Base-by-base conservation (phyloP, 495 filamentous ascomycete genomes). In the Monascus purpureus region DNA sequence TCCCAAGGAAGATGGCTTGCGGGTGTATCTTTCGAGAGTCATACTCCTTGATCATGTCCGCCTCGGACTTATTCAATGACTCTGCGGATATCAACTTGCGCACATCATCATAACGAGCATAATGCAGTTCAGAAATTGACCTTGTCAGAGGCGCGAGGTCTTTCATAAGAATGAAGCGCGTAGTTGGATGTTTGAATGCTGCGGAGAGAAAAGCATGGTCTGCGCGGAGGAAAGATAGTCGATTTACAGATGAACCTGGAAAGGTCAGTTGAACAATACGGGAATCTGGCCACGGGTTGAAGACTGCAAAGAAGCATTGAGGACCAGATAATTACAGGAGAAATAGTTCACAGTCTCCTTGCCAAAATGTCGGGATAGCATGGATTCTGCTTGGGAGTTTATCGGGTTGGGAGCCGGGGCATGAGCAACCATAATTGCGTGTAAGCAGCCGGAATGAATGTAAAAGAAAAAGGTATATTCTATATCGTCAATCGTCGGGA, bases 331-430 rank as follows among this genome's bases (percentile, higher is more conserved):
- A 49, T 25, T 56, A 68, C 86, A 84, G 36, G 83, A 80, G 63
- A 94, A 96, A 69, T 96, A 97, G 61, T 97, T 96, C 42, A 79
- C 75, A 8, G 84, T 74, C 60, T 96, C 90, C 42, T 67, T 77
- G 45, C 90, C 90, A 54, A 93, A 95, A 38, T 81, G 90, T 29
- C 77, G 69, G 26, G 78, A 73, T 42, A 97, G 61, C 75, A 87
- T 86, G 5, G 80, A 83, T 62, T 87, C 74, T 45, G 81, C 69
- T 47, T 78, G 69, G 38, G 60, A 57, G 44, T 75, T 67, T 6
- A 68, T 68, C 29, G 75, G 72, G 29, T 61, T 59, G 3, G 75
- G 75, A 17, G 67, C 46, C 31, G 59, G 57, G 23, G 53, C 43
- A 17, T 38, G 25, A 15, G 38, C 33, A 39, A 29, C 53, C 54